Percentiles rank a stretch among this genome's conserved stretches.
These are phyloP conservation scores for Malus asiatica DNA, from an alignment of 306 rosid genomes.

Conservation along the genomic window DNA sequence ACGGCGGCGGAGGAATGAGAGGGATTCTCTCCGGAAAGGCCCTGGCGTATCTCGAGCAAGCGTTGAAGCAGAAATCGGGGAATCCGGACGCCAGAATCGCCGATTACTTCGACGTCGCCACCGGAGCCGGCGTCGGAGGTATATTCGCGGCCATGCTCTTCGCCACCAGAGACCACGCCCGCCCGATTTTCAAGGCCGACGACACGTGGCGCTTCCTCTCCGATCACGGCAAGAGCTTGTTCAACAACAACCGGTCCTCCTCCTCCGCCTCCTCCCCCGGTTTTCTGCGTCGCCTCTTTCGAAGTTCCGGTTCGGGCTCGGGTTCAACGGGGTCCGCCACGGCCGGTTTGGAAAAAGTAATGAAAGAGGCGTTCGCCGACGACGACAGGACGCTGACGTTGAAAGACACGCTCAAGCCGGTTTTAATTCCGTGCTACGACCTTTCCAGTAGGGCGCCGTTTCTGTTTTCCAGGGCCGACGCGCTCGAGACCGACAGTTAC, in stretches of 20 bases:
- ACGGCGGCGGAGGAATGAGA: conserved; percentile 92
- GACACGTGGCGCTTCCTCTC: conserved; percentile 72
- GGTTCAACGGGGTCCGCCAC: conserved; percentile 32
- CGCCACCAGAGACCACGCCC: conserved; percentile 53
- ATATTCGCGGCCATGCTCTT: conserved; percentile 88
- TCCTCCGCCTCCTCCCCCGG: conserved; percentile 22
- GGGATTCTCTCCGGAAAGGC: conserved; percentile 93
- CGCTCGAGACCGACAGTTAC: conserved; percentile 81
- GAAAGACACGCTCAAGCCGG: conserved; percentile 88
- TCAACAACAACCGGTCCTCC: conserved; percentile 9
- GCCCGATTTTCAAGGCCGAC: conserved; percentile 67
- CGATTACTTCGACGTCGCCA: conserved; percentile 84
- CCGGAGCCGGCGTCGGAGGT: conserved; percentile 90
- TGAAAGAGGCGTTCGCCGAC: conserved; percentile 68
- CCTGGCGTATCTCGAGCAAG: conserved; percentile 64
- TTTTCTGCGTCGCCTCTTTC: conserved; percentile 31
- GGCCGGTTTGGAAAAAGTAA: conserved; percentile 49
- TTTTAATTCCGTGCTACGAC: conserved; percentile 87
- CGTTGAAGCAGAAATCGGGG: conserved; percentile 79
- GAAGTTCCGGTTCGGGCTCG: conserved; percentile 18
- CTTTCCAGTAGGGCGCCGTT: conserved; percentile 91
- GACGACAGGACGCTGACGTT: conserved; percentile 51
- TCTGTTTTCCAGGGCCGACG: conserved; percentile 94
- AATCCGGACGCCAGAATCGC: conserved; percentile 80
- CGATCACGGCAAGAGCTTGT: conserved; percentile 62